Evolutionary conservation across 2,329 filamentous ascomycete genomes (phyloP).

Genomic region (Ophiostoma sp.): DNA sequence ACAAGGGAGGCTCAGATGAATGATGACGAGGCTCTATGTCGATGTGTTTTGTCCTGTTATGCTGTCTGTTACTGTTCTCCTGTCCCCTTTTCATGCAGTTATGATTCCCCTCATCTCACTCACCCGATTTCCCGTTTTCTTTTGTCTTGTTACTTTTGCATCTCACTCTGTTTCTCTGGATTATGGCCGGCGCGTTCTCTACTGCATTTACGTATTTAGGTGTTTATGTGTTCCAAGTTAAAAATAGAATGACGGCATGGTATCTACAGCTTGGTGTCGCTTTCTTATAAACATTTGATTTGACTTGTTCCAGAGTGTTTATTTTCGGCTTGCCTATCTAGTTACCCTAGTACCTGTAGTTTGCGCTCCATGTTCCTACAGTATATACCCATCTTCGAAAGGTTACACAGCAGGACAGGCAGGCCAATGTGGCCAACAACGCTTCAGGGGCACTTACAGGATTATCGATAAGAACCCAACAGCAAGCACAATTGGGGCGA

Average conservation of each 20-base stretch:
- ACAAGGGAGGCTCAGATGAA: constrained; percentile 38
- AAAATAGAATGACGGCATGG: not conserved
- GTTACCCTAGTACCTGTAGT: not conserved
- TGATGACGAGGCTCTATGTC: not conserved
- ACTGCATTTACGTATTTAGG: not conserved
- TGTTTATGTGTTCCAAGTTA: not conserved
- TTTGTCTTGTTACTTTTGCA: not conserved
- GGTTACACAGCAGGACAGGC: not conserved
- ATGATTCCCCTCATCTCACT: constrained; percentile 21
- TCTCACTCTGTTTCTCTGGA: constrained; percentile 7
- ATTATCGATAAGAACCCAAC: not conserved
- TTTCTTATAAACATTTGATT: not conserved
- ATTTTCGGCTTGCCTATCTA: not conserved
- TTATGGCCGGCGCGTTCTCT: constrained; percentile 13
- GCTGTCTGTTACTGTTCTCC: not conserved
- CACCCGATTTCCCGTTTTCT: not conserved
- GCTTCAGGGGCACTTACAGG: not conserved
- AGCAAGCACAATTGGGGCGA: not conserved
- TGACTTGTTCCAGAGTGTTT: too few relatives aligned
- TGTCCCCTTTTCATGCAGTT: not conserved
- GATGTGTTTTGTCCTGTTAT: not conserved
- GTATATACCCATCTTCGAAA: not conserved
- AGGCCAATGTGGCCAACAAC: not conserved
- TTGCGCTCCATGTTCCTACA: not conserved
- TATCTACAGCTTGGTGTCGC: not conserved